Percentiles rank a stretch among this genome's conserved stretches.
Evolutionary conservation across 179 eudicot species (phyloP).

Genomic region (Vitellaria paradoxa): DNA sequence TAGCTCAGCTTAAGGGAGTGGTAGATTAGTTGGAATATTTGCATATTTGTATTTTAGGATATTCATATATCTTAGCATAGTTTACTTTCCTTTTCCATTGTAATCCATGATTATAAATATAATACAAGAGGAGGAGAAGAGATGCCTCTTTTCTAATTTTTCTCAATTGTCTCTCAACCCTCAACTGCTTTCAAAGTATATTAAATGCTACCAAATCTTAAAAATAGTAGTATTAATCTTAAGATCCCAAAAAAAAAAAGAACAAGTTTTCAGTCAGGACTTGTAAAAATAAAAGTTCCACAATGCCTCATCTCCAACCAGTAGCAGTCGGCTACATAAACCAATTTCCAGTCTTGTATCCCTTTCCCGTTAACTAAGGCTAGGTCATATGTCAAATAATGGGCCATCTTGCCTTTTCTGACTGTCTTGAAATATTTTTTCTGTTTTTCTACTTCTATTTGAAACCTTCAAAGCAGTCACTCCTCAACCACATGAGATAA

Average conservation of each 20-base stretch:
- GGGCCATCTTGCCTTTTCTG: constrained; percentile 1
- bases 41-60: too few species aligned
- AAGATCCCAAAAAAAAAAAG: neutral
- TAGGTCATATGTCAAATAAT: neutral
- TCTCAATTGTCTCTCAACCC: neutral
- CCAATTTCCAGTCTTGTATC: constrained; percentile 8
- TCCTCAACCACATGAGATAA: too few species aligned
- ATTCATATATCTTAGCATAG: too few species aligned
- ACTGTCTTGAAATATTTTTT: neutral
- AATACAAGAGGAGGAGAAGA: constrained; percentile 76
- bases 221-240: neutral
- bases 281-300: neutral
- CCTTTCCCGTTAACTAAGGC: neutral
- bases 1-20: too few species aligned
- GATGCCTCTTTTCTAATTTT: too few species aligned
- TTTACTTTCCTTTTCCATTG: too few species aligned
- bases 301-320: constrained; percentile 8
- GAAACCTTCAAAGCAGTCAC: too few species aligned
- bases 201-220: neutral
- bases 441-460: neutral
- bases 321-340: neutral
- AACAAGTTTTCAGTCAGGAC: neutral
- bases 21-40: too few species aligned
- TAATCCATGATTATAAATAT: constrained; percentile 34
- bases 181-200: neutral